A percentile compares a stretch with the other conserved stretches of the same genome.
phyloP scores from a whole-genome alignment of 2,329 filamentous ascomycete species.

The Claviceps pazoutovae region DNA sequence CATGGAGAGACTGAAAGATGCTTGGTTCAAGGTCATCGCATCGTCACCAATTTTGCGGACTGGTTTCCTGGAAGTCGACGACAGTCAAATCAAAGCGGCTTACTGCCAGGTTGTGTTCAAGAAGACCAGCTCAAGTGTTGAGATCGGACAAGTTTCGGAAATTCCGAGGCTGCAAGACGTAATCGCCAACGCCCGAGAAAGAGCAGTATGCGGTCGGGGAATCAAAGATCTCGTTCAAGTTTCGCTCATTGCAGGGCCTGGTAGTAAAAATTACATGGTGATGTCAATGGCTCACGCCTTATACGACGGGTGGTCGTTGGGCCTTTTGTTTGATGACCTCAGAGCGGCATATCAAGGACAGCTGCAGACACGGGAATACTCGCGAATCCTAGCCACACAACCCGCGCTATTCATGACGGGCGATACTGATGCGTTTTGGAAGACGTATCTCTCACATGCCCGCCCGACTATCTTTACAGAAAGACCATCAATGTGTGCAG shows the following conservation, averaged over 20 bases:
- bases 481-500: background rate
- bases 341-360: constrained; percentile 43
- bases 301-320: constrained; percentile 80
- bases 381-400: constrained; percentile 9
- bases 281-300: constrained; percentile 74
- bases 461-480: constrained; percentile 21
- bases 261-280: constrained; percentile 28
- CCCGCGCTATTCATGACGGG: constrained; percentile 1
- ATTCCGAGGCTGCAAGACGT: constrained; percentile 21
- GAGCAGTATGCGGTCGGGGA: constrained; percentile 24
- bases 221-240: constrained; percentile 34
- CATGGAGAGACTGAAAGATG: constrained; percentile 37
- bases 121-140: constrained; percentile 10
- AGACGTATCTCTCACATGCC: constrained; percentile 44
- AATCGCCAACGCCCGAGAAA: constrained; percentile 21
- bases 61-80: constrained; percentile 52
- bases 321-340: constrained; percentile 59
- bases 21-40: constrained; percentile 48
- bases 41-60: constrained; percentile 62
- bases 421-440: constrained; percentile 49
- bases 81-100: constrained; percentile 36
- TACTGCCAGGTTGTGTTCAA: constrained; percentile 35
- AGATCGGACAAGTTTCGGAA: constrained; percentile 11
- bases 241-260: constrained; percentile 21
- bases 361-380: constrained; percentile 25